Evolutionary conservation across 768 basidiomycete species (phyloP).

Genomic region (Cystofilobasidium macerans): DNA sequence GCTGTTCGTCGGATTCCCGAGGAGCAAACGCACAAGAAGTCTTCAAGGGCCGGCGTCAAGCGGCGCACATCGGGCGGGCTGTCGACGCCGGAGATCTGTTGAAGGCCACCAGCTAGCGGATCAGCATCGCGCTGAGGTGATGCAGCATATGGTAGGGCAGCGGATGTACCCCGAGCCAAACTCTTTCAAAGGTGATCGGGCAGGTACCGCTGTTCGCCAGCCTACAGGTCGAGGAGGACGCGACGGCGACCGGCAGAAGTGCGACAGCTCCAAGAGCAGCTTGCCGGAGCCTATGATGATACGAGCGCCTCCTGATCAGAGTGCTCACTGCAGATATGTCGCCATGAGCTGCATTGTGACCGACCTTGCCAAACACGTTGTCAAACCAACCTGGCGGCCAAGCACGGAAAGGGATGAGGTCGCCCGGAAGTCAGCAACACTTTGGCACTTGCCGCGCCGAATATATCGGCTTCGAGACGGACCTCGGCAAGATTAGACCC

Average conservation of each 20-base stretch:
- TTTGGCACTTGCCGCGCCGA: no score
- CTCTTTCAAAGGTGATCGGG: not conserved
- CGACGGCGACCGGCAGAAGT: no score
- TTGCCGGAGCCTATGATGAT: not conserved
- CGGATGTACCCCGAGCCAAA: not conserved
- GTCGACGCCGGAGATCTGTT: not conserved
- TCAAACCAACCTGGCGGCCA: not conserved
- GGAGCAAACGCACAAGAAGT: not conserved
- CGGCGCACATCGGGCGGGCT: not conserved
- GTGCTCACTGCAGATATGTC: no score
- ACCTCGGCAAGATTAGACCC: conserved; percentile 21
- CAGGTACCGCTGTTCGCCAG: no score
- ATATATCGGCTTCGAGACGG: not conserved
- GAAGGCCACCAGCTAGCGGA: not conserved
- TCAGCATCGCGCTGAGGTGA: not conserved
- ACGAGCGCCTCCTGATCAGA: no score
- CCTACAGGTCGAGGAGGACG: no score
- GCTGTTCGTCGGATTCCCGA: not conserved
- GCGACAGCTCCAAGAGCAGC: not conserved
- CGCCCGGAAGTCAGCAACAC: no score
- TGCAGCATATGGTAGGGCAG: not conserved
- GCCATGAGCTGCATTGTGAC: no score
- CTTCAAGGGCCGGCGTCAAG: not conserved
- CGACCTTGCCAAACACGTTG: conserved; percentile 1
- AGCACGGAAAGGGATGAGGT: no score